A percentile compares a stretch with the other conserved stretches of the same genome.
These are phyloP conservation scores for Apiosordaria backusii DNA, from an alignment of 495 filamentous ascomycete genomes.

Conservation along the genomic window DNA sequence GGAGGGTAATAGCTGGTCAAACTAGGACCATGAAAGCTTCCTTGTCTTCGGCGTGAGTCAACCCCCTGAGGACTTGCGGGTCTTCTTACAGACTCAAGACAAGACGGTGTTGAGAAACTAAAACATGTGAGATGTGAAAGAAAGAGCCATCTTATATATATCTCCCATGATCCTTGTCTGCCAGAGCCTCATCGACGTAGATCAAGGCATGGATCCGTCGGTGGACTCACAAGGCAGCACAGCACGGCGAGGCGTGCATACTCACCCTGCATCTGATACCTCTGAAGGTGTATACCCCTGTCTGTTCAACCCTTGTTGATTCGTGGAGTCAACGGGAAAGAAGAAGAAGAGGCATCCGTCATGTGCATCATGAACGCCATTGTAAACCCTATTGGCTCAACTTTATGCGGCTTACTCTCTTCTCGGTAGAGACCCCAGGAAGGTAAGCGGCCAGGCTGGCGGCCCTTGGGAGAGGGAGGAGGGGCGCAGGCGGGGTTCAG, in stretches of 20 bases:
- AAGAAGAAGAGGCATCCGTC: neutral
- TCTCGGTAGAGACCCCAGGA: neutral
- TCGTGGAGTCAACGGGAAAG: too few species aligned
- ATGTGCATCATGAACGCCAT: neutral
- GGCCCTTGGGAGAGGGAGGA: neutral
- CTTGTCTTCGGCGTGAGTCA: too few species aligned
- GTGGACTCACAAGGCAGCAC: neutral
- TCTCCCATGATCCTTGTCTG: neutral
- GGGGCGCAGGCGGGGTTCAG: neutral
- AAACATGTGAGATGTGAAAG: neutral
- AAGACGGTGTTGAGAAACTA: neutral
- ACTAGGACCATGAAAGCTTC: too few species aligned
- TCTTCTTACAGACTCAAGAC: neutral
- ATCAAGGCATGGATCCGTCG: neutral
- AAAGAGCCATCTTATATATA: neutral
- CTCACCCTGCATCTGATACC: neutral
- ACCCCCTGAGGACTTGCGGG: neutral
- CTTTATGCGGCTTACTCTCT: neutral
- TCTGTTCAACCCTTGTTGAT: neutral
- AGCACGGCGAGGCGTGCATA: neutral
- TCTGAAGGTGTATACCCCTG: neutral
- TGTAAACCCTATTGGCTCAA: neutral
- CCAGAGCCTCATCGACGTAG: neutral
- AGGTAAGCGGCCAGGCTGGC: neutral
- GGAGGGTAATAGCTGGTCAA: too few species aligned